phyloP scores from a whole-genome alignment of 1,139 yeast species.

The Candida glucosophila region DNA sequence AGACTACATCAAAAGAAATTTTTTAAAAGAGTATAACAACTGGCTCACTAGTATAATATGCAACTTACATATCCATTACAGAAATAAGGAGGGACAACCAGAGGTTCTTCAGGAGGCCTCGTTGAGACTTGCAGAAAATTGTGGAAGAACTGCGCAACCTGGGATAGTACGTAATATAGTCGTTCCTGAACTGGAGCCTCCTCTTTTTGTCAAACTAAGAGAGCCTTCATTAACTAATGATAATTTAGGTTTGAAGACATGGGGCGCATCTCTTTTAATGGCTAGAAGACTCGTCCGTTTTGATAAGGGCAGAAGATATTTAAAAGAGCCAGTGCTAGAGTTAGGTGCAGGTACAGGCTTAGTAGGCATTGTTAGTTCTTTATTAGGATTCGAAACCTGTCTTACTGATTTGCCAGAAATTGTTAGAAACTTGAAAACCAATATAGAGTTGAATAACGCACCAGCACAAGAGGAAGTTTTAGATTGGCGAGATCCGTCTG shows the following conservation, averaged over 20 bases:
- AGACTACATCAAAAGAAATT: slow-evolving; percentile 13
- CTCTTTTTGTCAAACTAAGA: slow-evolving; percentile 35
- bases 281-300: slow-evolving; percentile 41
- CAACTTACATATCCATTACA: slow-evolving; percentile 46
- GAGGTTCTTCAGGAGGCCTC: slow-evolving; percentile 49
- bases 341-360: slow-evolving; percentile 94
- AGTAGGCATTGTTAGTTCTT: slow-evolving; percentile 62
- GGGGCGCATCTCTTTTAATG: slow-evolving; percentile 85
- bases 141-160: slow-evolving; percentile 85
- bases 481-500: slow-evolving; percentile 66
- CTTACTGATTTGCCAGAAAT: slow-evolving; percentile 80
- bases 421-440: slow-evolving; percentile 53
- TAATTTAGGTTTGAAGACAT: slow-evolving; percentile 83
- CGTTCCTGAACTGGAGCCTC: slow-evolving; percentile 20
- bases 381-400: slow-evolving; percentile 40
- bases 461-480: slow-evolving; percentile 38
- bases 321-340: slow-evolving; percentile 51
- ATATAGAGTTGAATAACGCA: slow-evolving; percentile 44
- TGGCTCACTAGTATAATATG: slow-evolving; percentile 66
- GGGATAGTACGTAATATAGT: slow-evolving; percentile 45
- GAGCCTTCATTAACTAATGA: slow-evolving; percentile 89
- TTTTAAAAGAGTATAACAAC: slow-evolving; percentile 25
- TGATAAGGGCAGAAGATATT: slow-evolving; percentile 8
- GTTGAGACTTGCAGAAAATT: slow-evolving; percentile 63
- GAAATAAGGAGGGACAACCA: slow-evolving; percentile 22